Conservation (phyloP, 192 early-diverging fungal genomes). For the Chytriomyces sp. region DNA sequence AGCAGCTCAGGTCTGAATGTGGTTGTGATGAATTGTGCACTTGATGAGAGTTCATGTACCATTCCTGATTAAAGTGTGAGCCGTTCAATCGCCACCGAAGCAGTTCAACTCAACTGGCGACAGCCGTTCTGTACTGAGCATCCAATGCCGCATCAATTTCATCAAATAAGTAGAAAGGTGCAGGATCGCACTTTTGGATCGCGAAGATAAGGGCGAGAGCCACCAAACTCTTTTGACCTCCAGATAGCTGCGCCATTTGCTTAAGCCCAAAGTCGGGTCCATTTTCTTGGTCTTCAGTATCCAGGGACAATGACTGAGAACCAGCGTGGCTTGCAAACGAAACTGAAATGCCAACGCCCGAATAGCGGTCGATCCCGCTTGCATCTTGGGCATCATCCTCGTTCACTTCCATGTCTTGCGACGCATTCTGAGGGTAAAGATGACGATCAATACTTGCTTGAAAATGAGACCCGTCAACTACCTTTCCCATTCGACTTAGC, state of each 20-base stretch:
- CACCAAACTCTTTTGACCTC: constrained; percentile 97
- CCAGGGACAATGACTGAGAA: constrained; percentile 16
- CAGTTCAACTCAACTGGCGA: constrained; percentile 68
- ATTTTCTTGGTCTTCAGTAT: constrained; percentile 25
- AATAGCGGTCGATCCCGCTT: constrained; percentile 77
- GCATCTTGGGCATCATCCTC: constrained; percentile 19
- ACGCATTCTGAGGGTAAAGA: constrained; percentile 13
- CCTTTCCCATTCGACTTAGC: constrained; percentile 61
- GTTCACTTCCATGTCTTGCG: constrained; percentile 23
- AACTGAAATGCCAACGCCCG: constrained; percentile 88
- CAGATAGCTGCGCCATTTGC: constrained; percentile 92
- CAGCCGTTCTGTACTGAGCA: constrained; percentile 89
- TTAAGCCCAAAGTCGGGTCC: constrained; percentile 31
- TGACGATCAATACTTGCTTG: neutral
- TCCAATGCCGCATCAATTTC: constrained; percentile 99
- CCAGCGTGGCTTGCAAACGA: constrained; percentile 63
- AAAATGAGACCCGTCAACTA: neutral
- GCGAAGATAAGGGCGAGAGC: constrained; percentile 97
- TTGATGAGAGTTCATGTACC: constrained; percentile 84
- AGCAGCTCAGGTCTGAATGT: constrained; percentile 98
- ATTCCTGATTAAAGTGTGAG: constrained; percentile 53
- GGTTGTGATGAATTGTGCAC: constrained; percentile 96
- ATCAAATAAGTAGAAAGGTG: constrained; percentile 99
- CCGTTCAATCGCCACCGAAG: neutral
- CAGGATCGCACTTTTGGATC: constrained; percentile 97